phyloP scores from a whole-genome alignment of 148 eudicot species.

The Pouteria glomerata region DNA sequence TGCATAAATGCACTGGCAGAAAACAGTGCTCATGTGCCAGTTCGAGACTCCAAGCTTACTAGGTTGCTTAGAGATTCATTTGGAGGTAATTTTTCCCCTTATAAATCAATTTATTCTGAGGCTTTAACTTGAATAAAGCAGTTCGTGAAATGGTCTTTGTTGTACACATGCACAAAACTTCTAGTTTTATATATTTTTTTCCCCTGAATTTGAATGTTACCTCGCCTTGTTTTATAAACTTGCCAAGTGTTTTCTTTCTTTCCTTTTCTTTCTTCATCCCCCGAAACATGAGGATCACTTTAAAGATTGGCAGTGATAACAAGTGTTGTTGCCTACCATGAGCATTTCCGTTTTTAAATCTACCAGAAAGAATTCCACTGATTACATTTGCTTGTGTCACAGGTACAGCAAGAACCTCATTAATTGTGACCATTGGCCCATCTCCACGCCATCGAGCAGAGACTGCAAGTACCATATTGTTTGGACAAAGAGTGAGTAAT shows the following conservation, averaged over 20 bases:
- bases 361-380: background rate
- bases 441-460: conserved; percentile 97
- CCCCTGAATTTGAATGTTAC: background rate
- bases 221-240: background rate
- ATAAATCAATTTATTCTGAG: background rate
- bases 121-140: background rate
- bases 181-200: background rate
- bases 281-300: background rate
- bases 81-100: conserved; percentile 64
- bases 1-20: conserved; percentile 99
- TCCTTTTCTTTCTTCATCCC: background rate
- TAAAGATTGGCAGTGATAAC: background rate
- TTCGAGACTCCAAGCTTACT: conserved; percentile 97
- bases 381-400: conserved; percentile 14
- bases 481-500: conserved; percentile 88
- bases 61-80: conserved; percentile 97
- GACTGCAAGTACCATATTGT: conserved; percentile 86
- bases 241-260: background rate
- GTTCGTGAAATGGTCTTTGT: background rate
- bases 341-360: background rate
- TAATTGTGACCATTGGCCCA: conserved; percentile 85
- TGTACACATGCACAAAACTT: background rate
- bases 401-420: conserved; percentile 93
- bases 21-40: conserved; percentile 96
- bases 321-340: background rate